phyloP scores from a whole-genome alignment of 495 filamentous ascomycete species.

The Talaromyces ruber region DNA sequence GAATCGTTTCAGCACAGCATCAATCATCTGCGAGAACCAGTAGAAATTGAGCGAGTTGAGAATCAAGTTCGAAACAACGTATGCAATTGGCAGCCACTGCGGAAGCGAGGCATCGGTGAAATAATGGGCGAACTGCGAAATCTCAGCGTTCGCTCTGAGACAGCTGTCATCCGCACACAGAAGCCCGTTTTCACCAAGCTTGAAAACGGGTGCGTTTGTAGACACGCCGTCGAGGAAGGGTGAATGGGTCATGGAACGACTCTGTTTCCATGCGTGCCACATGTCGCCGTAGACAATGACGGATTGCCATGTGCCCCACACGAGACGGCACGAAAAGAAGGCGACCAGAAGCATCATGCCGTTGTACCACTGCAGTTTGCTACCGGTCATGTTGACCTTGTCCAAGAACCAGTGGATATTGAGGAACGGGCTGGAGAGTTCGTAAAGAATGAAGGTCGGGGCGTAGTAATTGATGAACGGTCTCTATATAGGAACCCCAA shows the following conservation, averaged over 20 bases:
- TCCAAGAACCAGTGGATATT: constrained; percentile 99
- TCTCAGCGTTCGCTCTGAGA: constrained; percentile 29
- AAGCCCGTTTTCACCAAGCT: constrained; percentile 16
- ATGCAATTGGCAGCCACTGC: constrained; percentile 69
- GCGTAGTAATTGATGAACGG: constrained; percentile 94
- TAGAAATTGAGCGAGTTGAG: constrained; percentile 86
- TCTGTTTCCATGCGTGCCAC: constrained; percentile 53
- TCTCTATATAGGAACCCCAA: constrained; percentile 42
- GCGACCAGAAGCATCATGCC: constrained; percentile 42
- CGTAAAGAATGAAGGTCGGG: constrained; percentile 89
- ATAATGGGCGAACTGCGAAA: constrained; percentile 42
- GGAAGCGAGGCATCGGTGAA: constrained; percentile 48
- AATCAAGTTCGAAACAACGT: constrained; percentile 67
- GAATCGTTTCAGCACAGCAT: constrained; percentile 83
- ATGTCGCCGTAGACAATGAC: constrained; percentile 71
- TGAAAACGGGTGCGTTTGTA: constrained; percentile 30
- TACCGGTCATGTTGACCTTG: constrained; percentile 91
- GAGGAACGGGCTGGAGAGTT: constrained; percentile 88
- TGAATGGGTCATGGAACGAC: constrained; percentile 21
- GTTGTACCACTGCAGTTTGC: constrained; percentile 74
- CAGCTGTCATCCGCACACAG: constrained; percentile 28
- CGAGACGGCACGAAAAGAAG: constrained; percentile 83
- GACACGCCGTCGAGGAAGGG: constrained; percentile 18
- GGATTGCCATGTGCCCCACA: constrained; percentile 87
- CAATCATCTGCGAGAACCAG: constrained; percentile 97